Evolutionary conservation across 495 filamentous ascomycete genomes (phyloP).

Genomic region (Oleoguttula mirabilis): DNA sequence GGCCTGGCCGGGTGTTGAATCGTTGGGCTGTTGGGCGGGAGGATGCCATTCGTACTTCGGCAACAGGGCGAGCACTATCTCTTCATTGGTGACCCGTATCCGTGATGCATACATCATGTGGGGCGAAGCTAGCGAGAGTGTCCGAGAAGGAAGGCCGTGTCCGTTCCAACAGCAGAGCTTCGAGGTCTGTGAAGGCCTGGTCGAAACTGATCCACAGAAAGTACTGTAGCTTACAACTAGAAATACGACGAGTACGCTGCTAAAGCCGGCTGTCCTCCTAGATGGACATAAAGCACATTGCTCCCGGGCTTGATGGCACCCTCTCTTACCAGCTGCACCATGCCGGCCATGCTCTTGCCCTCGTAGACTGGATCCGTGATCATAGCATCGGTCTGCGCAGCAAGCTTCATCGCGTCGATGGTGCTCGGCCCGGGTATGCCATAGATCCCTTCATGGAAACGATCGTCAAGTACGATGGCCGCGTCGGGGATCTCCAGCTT

Average conservation of each 20-base stretch:
- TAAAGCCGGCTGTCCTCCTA: constrained; percentile 36
- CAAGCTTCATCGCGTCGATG: constrained; percentile 49
- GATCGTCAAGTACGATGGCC: constrained; percentile 48
- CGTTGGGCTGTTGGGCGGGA: no score
- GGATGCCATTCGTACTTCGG: no score
- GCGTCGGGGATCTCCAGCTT: constrained; percentile 40
- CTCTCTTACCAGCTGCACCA: constrained; percentile 49
- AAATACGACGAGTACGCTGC: constrained; percentile 5
- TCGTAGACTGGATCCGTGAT: constrained; percentile 60
- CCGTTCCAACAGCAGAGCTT: no score
- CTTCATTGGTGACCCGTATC: no score
- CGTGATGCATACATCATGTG: no score
- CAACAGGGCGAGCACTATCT: no score
- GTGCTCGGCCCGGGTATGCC: constrained; percentile 47
- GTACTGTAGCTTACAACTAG: no score
- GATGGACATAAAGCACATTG: constrained; percentile 52
- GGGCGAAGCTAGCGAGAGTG: no score
- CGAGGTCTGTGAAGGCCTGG: no score
- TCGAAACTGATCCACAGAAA: no score
- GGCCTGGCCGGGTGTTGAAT: no score
- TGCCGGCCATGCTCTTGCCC: constrained; percentile 53
- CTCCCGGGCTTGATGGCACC: constrained; percentile 41
- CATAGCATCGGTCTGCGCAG: constrained; percentile 48
- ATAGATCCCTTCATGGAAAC: constrained; percentile 50
- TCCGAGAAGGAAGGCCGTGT: no score